Base-by-base conservation (phyloP, 1,284 basidiomycete genomes). In the Ustilago nuda region DNA sequence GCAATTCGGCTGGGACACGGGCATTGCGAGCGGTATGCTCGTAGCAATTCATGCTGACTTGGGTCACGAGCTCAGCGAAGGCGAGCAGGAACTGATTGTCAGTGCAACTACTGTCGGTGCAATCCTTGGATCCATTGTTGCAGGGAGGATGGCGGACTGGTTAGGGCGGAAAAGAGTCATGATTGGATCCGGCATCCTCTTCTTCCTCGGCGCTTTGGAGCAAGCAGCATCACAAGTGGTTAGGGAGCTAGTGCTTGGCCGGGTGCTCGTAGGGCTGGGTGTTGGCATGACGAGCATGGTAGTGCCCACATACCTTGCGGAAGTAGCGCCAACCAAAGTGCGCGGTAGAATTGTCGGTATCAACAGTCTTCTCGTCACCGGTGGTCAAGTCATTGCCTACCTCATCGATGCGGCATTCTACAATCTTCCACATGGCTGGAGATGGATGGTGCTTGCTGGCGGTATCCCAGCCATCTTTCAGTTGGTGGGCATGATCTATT, bases 81-180 rank as follows among this genome's bases (percentile, higher is more conserved):
- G 73, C 11, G 81, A 81, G 57, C 82, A 83, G 61, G 82, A 79
- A 35, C 61, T 82, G n/a, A 72, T 83, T 46, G 82, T 83, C 2
- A 68, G 68, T 53, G 69, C 76, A 9, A 83, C 82, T 2, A 83
- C 81, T 2, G 72, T 78, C 13, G 82, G 81, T 12, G 82, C 82
- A 2, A 83, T 83, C 35, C 8, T 81, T 4, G 82, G 81, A 13
- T 65, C 79, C 4, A 61, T 83, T 13, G 51, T 66, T 3, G 81
- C 78, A 1, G 79, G 77, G 6, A 63, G 71, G 33, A 61, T 81
- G 54, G 64, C 74, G 6, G 79, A 81, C 56, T 77, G 76, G 70
- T 45, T 76, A 3, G 82, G 81, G 4, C 61, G 81, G 8, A 75
- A 77, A 39, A 80, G 67, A 23, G 79, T 82, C 60, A 82, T 82